These are phyloP conservation scores for Malassezia brasiliensis DNA, from an alignment of 1,284 basidiomycete genomes.

Conservation along the genomic window DNA sequence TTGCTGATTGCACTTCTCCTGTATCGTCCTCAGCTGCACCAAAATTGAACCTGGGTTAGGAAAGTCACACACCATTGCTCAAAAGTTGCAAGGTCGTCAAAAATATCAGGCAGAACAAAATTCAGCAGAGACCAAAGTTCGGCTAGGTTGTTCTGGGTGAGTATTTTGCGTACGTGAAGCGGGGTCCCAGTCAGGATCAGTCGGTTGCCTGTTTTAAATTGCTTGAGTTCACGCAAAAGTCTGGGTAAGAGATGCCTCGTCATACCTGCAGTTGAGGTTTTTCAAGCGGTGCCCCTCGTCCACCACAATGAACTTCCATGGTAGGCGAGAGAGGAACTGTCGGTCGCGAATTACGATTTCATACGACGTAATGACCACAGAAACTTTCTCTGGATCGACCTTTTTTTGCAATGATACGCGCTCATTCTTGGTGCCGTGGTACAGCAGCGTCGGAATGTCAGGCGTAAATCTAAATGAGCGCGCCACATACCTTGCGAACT, in stretches of 20 bases:
- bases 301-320: slow-evolving; percentile 74
- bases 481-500: slow-evolving; percentile 66
- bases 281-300: slow-evolving; percentile 92
- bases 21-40: not conserved
- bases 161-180: slow-evolving; percentile 54
- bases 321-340: slow-evolving; percentile 23
- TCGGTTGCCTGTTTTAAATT: slow-evolving; percentile 70
- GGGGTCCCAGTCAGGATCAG: slow-evolving; percentile 91
- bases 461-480: slow-evolving; percentile 57
- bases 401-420: slow-evolving; percentile 61
- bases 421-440: slow-evolving; percentile 72
- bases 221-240: slow-evolving; percentile 81
- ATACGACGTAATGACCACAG: slow-evolving; percentile 74
- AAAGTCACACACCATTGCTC: slow-evolving; percentile 60
- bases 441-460: slow-evolving; percentile 69
- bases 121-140: slow-evolving; percentile 92
- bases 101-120: slow-evolving; percentile 60
- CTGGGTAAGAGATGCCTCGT: not conserved
- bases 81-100: slow-evolving; percentile 78
- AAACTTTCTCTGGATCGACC: not conserved
- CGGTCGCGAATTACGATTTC: slow-evolving; percentile 67
- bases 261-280: slow-evolving; percentile 69
- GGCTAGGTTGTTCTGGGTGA: slow-evolving; percentile 70
- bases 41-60: slow-evolving; percentile 11
- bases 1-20: not conserved